Base-by-base conservation (phyloP, 2,329 filamentous ascomycete genomes). In the Calonectria leucothoes region DNA sequence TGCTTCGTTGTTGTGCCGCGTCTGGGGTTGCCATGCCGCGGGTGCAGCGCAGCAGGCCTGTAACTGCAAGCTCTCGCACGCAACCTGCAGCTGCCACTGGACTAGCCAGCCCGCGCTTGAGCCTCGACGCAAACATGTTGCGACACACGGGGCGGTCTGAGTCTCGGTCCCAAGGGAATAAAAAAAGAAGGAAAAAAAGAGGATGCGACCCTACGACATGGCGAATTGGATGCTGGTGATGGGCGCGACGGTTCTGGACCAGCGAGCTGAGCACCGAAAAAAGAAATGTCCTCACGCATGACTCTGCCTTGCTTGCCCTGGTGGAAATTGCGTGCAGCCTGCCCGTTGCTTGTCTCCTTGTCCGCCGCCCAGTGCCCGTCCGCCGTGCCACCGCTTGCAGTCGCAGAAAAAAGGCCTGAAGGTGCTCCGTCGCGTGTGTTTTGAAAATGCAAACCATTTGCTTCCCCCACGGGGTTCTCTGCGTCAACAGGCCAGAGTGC, bases 261-360 rank as follows among this genome's bases (percentile, higher is more conserved):
- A 39, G 55, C 55, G 31, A 59, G 55, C 55, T 59, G 55, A 59
- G 33, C 55, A 59, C 55, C 55, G 12, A 59, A 59, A 59, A 59
- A 59, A 59, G 55, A 59, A 59, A 59, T n/a, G n/a, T 23, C 33
- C 33, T 59, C 33, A 6, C 55, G 55, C 55, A 59, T 35, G 33
- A 59, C 33, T 35, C 55, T 59, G 52, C 29, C 23, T 35, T 35
- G 8, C 35, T 23, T 10, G 55, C 15, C 12, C n/a, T 15, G n/a
- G 55, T 59, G 55, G 55, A 59, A 59, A 59, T 59, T 59, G 31
- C 55, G 11, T 35, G 33, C 55, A 59, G 55, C 14, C 33, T 23
- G 29, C n/a, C n/a, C 25, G n/a, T 25, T 27, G 33, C 25, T 11
- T 33, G 15, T 4, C 12, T 4, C 17, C 33, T 25, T 27, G 33